Base-by-base conservation (phyloP, 495 filamentous ascomycete genomes). In the Talaromyces ruber region DNA sequence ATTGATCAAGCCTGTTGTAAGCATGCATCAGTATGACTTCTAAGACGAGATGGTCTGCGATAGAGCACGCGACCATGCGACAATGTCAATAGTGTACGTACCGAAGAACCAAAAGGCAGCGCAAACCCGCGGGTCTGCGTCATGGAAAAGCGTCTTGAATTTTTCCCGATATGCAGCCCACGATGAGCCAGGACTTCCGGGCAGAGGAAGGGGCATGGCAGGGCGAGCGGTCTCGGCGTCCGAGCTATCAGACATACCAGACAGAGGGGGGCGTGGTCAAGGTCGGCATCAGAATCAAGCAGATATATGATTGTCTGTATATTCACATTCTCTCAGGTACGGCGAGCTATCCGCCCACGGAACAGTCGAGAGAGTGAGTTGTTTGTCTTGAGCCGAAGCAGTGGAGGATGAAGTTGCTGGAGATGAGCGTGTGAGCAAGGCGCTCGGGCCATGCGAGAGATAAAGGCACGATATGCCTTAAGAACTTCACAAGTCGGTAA, bases 51-150 rank as follows among this genome's bases (percentile, higher is more conserved):
- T 3, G 11, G n/a, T 25, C 0, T 32, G 28, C 4, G 51, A 39
- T 12, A 37, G 22, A 34, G 29, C 50, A 55, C 60, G 52, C 60
- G 50, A 62, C 24, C 30, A 39, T 22, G 14, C 24, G 24, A 26
- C 18, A 28, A 14, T 1, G 28, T 16, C 12, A 14, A 45, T 18
- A 24, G 29, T 9, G 2, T 28, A 68, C 79, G 63, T 77, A 96
- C 93, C 93, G 68, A 96, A 95, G 9, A 96, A 80, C 92, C 91
- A 97, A 67, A 98, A 98, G 34, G 94, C 90, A 51, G 84, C 62
- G 61, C 91, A 82, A 22, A 97, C 91, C 11, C 86, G 73, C 1
- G 82, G 79, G 71, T 97, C 87, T 57, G 88, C 84, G 26, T 84
- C 86, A 22, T 78, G 78, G 62, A 96, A 88, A 29, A 86, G 59